Conservation (phyloP, 768 basidiomycete species). For the Serendipita sp. region DNA sequence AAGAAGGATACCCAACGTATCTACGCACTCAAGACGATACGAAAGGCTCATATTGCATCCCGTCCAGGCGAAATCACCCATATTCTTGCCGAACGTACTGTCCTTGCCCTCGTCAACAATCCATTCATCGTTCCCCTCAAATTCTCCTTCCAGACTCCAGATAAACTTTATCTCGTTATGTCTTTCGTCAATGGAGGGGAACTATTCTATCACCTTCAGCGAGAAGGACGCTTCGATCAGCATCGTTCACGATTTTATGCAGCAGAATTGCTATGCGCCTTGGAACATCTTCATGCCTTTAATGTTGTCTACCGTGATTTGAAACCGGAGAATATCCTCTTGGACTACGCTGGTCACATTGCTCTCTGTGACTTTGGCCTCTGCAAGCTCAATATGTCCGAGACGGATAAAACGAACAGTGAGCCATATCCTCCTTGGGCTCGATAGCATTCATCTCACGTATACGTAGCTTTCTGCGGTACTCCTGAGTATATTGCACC, state of each 20-base stretch:
- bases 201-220: conserved; percentile 91
- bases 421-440: conserved; percentile 16
- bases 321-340: conserved; percentile 94
- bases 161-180: conserved; percentile 95
- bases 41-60: conserved; percentile 94
- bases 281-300: conserved; percentile 93
- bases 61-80: conserved; percentile 95
- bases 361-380: conserved; percentile 96
- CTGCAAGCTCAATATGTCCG: conserved; percentile 93
- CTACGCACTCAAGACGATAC: conserved; percentile 95
- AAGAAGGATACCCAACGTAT: conserved; percentile 97
- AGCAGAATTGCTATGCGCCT: conserved; percentile 85
- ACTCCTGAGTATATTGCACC: conserved; percentile 98
- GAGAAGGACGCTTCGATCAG: conserved; percentile 93
- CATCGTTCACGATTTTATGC: conserved; percentile 91
- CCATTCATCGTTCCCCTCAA: conserved; percentile 99
- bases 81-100: conserved; percentile 92
- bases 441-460: conserved; percentile 11
- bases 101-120: conserved; percentile 91
- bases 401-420: conserved; percentile 96
- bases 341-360: conserved; percentile 97
- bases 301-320: conserved; percentile 97
- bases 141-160: conserved; percentile 95
- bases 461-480: conserved; percentile 71
- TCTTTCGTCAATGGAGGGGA: conserved; percentile 98